Conservation (phyloP, 2,329 filamentous ascomycete species). For the Mycosphaerelloides madeirae region DNA sequence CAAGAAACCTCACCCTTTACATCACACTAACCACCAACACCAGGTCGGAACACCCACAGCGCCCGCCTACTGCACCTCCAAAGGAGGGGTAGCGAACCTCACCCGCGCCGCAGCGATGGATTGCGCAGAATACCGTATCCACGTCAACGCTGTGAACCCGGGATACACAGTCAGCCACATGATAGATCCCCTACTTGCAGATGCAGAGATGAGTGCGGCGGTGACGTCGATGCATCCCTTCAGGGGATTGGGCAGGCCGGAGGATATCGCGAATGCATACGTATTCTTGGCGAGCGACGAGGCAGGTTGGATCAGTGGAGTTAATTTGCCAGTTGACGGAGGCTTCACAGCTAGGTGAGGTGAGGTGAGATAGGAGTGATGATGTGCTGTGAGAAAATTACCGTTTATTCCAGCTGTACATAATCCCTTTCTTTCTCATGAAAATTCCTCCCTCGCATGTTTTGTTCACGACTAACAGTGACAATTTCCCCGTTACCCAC, state of each 20-base stretch:
- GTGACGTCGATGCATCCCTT: slow-evolving; percentile 14
- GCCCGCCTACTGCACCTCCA: slow-evolving; percentile 10
- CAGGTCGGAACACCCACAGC: not conserved
- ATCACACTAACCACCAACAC: not conserved
- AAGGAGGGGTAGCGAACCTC: slow-evolving; percentile 20
- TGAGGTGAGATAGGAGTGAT: not conserved
- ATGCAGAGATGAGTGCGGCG: slow-evolving; percentile 1
- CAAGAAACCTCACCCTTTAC: not conserved
- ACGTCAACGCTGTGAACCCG: slow-evolving; percentile 19
- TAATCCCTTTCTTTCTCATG: too few species aligned
- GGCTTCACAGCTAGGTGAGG: slow-evolving; percentile 11
- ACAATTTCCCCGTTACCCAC: too few species aligned
- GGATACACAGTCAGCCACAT: slow-evolving; percentile 16
- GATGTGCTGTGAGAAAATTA: too few species aligned
- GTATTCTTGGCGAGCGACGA: slow-evolving; percentile 21
- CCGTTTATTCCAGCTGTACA: too few species aligned
- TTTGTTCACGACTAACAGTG: too few species aligned
- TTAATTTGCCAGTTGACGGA: slow-evolving; percentile 18
- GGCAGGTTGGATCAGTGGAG: slow-evolving; percentile 20
- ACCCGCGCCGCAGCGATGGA: slow-evolving; percentile 19
- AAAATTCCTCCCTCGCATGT: too few species aligned
- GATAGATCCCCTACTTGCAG: slow-evolving; percentile 15
- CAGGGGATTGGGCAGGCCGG: slow-evolving; percentile 13
- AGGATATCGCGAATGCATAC: slow-evolving; percentile 21
- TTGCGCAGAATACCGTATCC: slow-evolving; percentile 15